Evolutionary conservation across 768 basidiomycete genomes (phyloP).

Genomic region (Termitomyces sp.): DNA sequence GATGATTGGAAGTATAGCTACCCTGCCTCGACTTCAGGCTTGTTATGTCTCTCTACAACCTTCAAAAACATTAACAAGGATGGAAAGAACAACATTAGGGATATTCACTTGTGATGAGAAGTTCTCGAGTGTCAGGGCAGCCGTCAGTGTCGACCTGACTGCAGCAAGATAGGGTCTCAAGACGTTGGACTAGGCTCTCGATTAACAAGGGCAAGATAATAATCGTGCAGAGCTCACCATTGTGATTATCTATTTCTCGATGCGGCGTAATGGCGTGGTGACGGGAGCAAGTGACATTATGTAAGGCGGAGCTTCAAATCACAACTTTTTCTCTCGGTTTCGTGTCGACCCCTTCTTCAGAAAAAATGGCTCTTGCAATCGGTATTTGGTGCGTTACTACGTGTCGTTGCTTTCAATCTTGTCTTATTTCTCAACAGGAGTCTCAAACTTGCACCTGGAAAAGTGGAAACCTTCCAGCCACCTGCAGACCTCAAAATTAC

Average conservation of each 20-base stretch:
- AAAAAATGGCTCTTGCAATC: conserved; percentile 54
- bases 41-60: conserved; percentile 97
- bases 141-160: conserved; percentile 95
- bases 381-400: conserved; percentile 59
- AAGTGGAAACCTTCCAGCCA: conserved; percentile 54
- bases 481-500: conserved; percentile 74
- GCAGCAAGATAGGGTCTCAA: conserved; percentile 94
- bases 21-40: conserved; percentile 92
- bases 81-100: conserved; percentile 1
- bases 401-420: conserved; percentile 15
- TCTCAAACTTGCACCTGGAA: conserved; percentile 51
- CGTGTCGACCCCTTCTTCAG: not conserved
- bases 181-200: conserved; percentile 74
- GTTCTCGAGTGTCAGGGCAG: conserved; percentile 94
- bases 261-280: not conserved
- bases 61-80: conserved; percentile 29
- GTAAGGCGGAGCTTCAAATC: conserved; percentile 46
- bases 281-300: conserved; percentile 3
- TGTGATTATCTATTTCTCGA: conserved; percentile 13
- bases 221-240: conserved; percentile 44
- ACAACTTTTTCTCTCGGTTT: conserved; percentile 16
- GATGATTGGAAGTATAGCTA: conserved; percentile 23
- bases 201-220: conserved; percentile 1
- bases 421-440: conserved; percentile 45
- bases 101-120: conserved; percentile 87